phyloP scores from a whole-genome alignment of 2,329 filamentous ascomycete genomes.

The Pseudogymnoascus pannorum region DNA sequence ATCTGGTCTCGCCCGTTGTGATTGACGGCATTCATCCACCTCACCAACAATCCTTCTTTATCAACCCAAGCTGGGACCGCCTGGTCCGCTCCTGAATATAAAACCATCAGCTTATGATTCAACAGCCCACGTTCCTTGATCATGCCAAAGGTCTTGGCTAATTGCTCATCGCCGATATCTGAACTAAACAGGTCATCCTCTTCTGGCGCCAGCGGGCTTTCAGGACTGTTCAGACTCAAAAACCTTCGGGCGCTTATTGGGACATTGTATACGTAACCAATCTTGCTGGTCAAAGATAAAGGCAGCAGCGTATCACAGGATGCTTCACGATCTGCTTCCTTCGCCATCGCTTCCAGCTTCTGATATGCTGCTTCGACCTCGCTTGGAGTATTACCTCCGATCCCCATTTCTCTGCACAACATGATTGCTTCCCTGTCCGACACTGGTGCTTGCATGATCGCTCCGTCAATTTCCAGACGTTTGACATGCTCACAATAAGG shows the following conservation, averaged over 20 bases:
- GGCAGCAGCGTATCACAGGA: slow-evolving; percentile 29
- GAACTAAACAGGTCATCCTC: slow-evolving; percentile 61
- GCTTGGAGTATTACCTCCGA: slow-evolving; percentile 25
- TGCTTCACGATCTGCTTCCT: slow-evolving; percentile 21
- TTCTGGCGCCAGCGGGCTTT: slow-evolving; percentile 41
- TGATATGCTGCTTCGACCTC: slow-evolving; percentile 30
- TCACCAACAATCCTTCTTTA: slow-evolving; percentile 35
- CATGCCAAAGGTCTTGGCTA: slow-evolving; percentile 49
- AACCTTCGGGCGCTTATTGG: slow-evolving; percentile 27
- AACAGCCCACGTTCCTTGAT: slow-evolving; percentile 32
- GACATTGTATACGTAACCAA: slow-evolving; percentile 26
- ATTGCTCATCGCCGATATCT: slow-evolving; percentile 44
- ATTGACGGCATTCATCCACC: slow-evolving; percentile 37
- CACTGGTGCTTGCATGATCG: slow-evolving; percentile 57
- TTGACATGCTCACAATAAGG: slow-evolving; percentile 27
- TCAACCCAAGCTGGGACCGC: slow-evolving; percentile 37
- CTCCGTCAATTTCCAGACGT: slow-evolving; percentile 46
- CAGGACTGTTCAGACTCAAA: slow-evolving; percentile 40
- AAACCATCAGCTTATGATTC: slow-evolving; percentile 33
- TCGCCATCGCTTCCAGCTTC: slow-evolving; percentile 33
- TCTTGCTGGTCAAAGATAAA: slow-evolving; percentile 25
- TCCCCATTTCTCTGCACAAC: slow-evolving; percentile 30
- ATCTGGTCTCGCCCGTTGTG: slow-evolving; percentile 27
- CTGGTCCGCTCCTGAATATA: slow-evolving; percentile 41
- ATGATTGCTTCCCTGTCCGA: slow-evolving; percentile 50